phyloP scores from a whole-genome alignment of 768 basidiomycete genomes.

The Saitozyma sp. region DNA sequence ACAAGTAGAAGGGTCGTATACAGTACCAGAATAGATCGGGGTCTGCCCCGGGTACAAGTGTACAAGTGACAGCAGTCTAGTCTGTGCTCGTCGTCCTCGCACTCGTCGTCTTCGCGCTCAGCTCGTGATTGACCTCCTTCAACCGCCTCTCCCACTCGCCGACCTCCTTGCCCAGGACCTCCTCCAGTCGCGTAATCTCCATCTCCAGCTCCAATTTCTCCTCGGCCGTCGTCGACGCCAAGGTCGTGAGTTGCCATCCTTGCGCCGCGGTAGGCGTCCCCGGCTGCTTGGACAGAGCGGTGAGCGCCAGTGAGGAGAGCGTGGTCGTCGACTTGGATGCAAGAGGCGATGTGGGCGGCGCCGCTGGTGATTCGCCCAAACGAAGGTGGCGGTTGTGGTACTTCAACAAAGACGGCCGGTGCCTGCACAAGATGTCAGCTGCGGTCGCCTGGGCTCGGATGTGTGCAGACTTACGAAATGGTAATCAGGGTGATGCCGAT shows the following conservation, averaged over 20 bases:
- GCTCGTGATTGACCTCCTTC: slow-evolving; percentile 63
- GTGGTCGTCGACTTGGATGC: slow-evolving; percentile 14
- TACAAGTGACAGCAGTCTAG: too few species aligned
- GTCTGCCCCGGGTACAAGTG: too few species aligned
- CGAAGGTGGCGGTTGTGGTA: slow-evolving; percentile 87
- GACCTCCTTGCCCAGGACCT: slow-evolving; percentile 65
- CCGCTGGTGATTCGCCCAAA: slow-evolving; percentile 58
- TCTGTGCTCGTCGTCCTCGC: slow-evolving; percentile 14
- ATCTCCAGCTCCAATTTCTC: slow-evolving; percentile 64
- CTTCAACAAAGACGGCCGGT: slow-evolving; percentile 75
- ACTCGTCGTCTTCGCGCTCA: slow-evolving; percentile 51
- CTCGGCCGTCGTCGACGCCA: slow-evolving; percentile 33
- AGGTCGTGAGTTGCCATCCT: slow-evolving; percentile 42
- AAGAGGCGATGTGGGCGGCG: slow-evolving; percentile 19
- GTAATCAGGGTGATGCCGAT: slow-evolving; percentile 90
- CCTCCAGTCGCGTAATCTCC: slow-evolving; percentile 70
- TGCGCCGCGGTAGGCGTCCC: slow-evolving; percentile 32
- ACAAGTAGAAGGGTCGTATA: too few species aligned
- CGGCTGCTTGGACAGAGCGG: not conserved
- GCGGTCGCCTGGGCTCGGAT: slow-evolving; percentile 34
- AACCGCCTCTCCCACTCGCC: slow-evolving; percentile 70
- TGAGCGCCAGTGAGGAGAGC: slow-evolving; percentile 6
- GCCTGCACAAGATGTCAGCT: slow-evolving; percentile 18
- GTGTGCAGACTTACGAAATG: slow-evolving; percentile 60
- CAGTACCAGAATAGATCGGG: too few species aligned